Percentiles rank a stretch among this genome's conserved stretches.
phyloP scores from a whole-genome alignment of 352 stramenopile genomes.

The Phytophthora cajani region DNA sequence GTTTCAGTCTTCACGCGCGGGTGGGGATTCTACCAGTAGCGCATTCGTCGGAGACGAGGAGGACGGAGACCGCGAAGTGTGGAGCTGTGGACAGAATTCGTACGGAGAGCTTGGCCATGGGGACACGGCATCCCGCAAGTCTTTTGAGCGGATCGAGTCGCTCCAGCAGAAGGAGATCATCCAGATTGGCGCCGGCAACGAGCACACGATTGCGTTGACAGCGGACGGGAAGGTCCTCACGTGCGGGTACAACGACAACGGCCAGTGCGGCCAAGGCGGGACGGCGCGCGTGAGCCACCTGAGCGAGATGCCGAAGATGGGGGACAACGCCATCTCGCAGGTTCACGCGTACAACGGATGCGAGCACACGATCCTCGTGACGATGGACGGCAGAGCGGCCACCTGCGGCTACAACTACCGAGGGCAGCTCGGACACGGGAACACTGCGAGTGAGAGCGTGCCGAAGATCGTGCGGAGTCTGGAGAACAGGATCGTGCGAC shows the following conservation, averaged over 20 bases:
- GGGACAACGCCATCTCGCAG: slow-evolving; percentile 58
- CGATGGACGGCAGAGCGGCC: slow-evolving; percentile 74
- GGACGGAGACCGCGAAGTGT: slow-evolving; percentile 86
- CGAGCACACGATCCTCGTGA: slow-evolving; percentile 91
- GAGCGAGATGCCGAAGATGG: slow-evolving; percentile 75
- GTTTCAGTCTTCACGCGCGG: not conserved
- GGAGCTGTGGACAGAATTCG: slow-evolving; percentile 95
- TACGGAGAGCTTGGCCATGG: slow-evolving; percentile 93
- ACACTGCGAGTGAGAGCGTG: slow-evolving; percentile 84
- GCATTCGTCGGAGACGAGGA: slow-evolving; percentile 36
- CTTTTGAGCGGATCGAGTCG: slow-evolving; percentile 76
- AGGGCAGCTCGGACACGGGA: slow-evolving; percentile 92
- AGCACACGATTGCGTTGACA: slow-evolving; percentile 90
- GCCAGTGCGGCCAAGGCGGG: slow-evolving; percentile 90
- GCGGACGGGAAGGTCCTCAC: slow-evolving; percentile 81
- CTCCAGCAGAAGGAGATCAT: slow-evolving; percentile 83
- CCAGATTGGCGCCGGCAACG: slow-evolving; percentile 91
- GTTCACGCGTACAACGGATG: slow-evolving; percentile 95
- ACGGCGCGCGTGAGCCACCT: slow-evolving; percentile 82
- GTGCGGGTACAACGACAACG: slow-evolving; percentile 95
- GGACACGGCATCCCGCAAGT: slow-evolving; percentile 88
- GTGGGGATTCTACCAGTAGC: not conserved
- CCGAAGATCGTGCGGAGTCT: slow-evolving; percentile 83
- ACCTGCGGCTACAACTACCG: slow-evolving; percentile 95
- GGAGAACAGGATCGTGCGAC: slow-evolving; percentile 63